Evolutionary conservation across 371 early-diverging fungal genomes (phyloP), one percentile per base, ranked within the genome.

Genomic region (Mycotypha africana): DNA sequence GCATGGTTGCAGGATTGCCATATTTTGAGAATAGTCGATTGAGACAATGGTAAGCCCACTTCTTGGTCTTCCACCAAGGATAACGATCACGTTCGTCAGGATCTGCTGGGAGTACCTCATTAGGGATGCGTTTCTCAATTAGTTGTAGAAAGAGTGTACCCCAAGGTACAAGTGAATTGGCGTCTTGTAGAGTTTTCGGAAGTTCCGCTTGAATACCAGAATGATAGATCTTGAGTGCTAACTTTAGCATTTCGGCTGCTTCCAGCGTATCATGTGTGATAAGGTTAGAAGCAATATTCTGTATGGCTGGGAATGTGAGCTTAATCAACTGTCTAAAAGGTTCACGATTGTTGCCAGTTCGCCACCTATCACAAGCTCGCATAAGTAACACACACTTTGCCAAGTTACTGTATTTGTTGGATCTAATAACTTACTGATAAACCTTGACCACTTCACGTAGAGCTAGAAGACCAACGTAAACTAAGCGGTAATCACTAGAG

Each of bases 41-140:
- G 48, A 95, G 58, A 67, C 86, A 86, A 33, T 82, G 79, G 52
- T 82, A 84, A 3, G 95, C 90, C 95, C 97, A 95, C 49, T 95
- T 93, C 67, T 93, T 93, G 30, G 88, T 88, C 74, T 91, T 91
- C 88, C 89, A 91, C 84, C 86, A 91, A 15, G 83, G 79, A 58
- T 86, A 84, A 53, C 79, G 78, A 45, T 87, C 90, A 25, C 84
- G 65, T 28, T 89, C 92, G 33, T 84, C 86, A 16, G 65, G 60
- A 28, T 78, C 79, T 7, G 76, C 56, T 23, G 84, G 79, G 8
- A 83, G 56, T 4, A 64, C 72, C 15, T 72, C 70, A 10, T 62
- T 57, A 15, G 81, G 79, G 51, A 82, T 72, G 22, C 63, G 47
- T 58, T 82, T 83, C 34, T 86, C 84, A 16, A 93, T 73, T 56